These are phyloP conservation scores for Byssoonygena ceratinophila DNA, from an alignment of 2,329 filamentous ascomycete species.

Conservation along the genomic window DNA sequence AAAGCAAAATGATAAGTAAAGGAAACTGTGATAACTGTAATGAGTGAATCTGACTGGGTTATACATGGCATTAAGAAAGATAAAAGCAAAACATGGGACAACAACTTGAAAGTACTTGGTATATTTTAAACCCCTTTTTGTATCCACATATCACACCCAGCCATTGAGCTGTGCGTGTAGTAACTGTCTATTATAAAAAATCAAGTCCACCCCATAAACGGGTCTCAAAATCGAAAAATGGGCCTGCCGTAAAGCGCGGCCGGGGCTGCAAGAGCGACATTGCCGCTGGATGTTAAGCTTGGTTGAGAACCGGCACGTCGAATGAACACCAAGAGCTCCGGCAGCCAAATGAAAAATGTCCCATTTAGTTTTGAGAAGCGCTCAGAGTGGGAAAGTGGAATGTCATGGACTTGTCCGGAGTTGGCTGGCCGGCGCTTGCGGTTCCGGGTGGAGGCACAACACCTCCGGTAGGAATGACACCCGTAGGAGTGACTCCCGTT, in stretches of 20 bases:
- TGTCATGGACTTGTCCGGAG: background rate
- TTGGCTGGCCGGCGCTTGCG: background rate
- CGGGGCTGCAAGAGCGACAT: background rate
- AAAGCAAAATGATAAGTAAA: background rate
- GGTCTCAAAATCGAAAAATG: background rate
- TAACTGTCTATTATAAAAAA: background rate
- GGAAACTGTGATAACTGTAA: background rate
- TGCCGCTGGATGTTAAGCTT: background rate
- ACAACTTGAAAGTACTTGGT: background rate
- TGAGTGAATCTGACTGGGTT: background rate
- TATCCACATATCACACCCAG: background rate
- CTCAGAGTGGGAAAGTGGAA: constrained; percentile 8
- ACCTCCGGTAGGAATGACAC: background rate
- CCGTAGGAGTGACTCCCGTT: background rate
- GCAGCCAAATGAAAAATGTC: background rate
- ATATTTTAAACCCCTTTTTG: background rate
- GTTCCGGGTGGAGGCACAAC: background rate
- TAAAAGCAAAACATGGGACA: background rate
- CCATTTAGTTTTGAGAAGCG: background rate
- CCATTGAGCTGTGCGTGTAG: background rate
- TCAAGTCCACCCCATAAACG: background rate
- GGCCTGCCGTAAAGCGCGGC: background rate
- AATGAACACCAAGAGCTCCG: background rate
- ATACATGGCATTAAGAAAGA: background rate
- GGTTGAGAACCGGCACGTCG: too few relatives aligned